Percentiles rank a stretch among this genome's conserved stretches.
phyloP scores from a whole-genome alignment of 1,139 yeast species.

The Hemisphaericaspora lyxosophila region DNA sequence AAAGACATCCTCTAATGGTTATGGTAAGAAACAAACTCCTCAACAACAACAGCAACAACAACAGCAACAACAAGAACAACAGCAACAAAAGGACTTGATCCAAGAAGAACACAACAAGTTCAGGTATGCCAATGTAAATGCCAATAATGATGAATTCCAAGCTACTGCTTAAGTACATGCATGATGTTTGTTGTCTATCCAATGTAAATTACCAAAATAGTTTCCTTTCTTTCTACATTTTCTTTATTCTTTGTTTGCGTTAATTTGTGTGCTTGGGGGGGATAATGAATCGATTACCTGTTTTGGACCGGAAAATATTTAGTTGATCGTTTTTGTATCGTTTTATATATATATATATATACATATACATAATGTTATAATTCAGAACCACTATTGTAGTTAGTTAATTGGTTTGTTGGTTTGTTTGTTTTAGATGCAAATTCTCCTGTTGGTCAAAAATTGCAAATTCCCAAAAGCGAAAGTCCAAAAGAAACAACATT shows the following conservation, averaged over 20 bases:
- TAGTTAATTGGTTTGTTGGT: background rate
- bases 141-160: constrained; percentile 50
- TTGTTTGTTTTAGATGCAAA: too few relatives aligned
- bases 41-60: constrained; percentile 38
- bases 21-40: constrained; percentile 42
- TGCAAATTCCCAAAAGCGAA: background rate
- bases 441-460: background rate
- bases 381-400: too few relatives aligned
- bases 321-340: background rate
- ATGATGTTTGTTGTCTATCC: constrained; percentile 2
- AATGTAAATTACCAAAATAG: constrained; percentile 5
- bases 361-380: background rate
- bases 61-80: constrained; percentile 34
- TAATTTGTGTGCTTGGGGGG: background rate
- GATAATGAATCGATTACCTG: background rate
- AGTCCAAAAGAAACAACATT: background rate
- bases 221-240: constrained; percentile 3
- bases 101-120: constrained; percentile 44
- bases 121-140: constrained; percentile 48
- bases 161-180: constrained; percentile 22
- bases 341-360: background rate
- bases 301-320: background rate
- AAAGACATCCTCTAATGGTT: constrained; percentile 76
- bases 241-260: background rate
- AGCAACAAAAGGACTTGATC: constrained; percentile 22